Evolutionary conservation across 2,329 filamentous ascomycete genomes (phyloP), one percentile per base, ranked within the genome.

Genomic region (Rhinocladiella mackenziei): DNA sequence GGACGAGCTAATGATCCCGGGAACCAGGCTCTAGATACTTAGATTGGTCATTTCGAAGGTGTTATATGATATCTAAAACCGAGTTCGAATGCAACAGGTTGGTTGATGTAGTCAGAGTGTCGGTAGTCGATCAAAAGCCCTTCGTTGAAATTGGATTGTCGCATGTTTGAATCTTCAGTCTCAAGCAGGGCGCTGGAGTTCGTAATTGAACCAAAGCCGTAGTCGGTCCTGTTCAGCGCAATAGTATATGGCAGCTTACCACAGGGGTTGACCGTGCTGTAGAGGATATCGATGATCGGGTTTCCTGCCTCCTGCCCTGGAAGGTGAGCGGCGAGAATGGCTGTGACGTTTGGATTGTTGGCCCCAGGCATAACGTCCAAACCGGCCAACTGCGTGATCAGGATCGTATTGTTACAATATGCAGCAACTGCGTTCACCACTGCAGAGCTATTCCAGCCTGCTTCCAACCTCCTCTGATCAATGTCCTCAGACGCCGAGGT

Each of bases 251-350:
- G 83, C 0, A 84, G 77, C 53, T 87, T 84, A 38, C 79, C 89
- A 19, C 78, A 79, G 1, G 87, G 87, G 66, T 88, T 89, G 50
- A 83, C 77, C 48, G 76, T 78, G 31, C 89, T 88, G 63, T 89
- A 94, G 0, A 95, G 78, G n/a, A 94, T 75, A 56, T 94, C 86
- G 8, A 78, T 77, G 42, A 94, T 78, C 2, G 84, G 76, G 60
- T 89, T 86, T 37, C 89, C 88, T 15, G 82, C 85, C 63, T 95
- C 84, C 61, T 94, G 83, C 8, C 89, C 89, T 0, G 88, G 87
- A 13, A 89, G 67, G 58, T 86, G 85, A 23, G 86, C 86, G 77
- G 84, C 92, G 1, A 94, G 62, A 40, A 94, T 88, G 28, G 86
- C 88, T 1, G 86, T 89, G 36, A 94, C 74, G 64, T 94, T 94